These are phyloP conservation scores for Populus nigra DNA, from an alignment of 345 rosid genomes.

Conservation along the genomic window DNA sequence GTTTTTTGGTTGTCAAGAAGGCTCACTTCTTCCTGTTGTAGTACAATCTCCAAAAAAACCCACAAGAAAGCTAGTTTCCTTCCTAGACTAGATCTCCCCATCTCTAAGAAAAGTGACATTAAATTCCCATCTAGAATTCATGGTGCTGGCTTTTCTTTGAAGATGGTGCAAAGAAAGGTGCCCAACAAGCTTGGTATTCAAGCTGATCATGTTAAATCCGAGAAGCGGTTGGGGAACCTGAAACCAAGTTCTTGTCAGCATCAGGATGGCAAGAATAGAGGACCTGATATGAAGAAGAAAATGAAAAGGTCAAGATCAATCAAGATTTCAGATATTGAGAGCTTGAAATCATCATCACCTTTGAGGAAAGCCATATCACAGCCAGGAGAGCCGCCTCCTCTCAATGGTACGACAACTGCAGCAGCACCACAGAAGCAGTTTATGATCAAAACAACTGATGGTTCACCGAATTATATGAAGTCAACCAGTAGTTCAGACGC, in stretches of 20 bases:
- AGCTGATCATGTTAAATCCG: constrained; percentile 45
- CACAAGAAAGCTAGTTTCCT: constrained; percentile 18
- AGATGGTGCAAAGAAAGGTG: constrained; percentile 82
- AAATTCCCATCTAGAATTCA: constrained; percentile 1
- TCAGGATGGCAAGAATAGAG: constrained; percentile 63
- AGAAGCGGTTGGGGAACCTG: constrained; percentile 42
- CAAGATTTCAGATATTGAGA: constrained; percentile 46
- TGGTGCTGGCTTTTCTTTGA: constrained; percentile 35
- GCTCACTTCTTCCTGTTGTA: background rate
- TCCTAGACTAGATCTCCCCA: constrained; percentile 13
- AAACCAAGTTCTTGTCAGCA: constrained; percentile 43
- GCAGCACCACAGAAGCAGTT: constrained; percentile 39
- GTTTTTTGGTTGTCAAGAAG: constrained; percentile 18
- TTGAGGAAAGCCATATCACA: constrained; percentile 33
- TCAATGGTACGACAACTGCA: constrained; percentile 11
- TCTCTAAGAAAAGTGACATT: constrained; percentile 21
- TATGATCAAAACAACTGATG: constrained; percentile 26
- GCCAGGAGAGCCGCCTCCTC: constrained; percentile 46
- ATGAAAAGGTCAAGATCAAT: constrained; percentile 68
- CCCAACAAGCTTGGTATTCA: constrained; percentile 52
- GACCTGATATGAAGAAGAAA: constrained; percentile 65
- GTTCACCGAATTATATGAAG: constrained; percentile 84
- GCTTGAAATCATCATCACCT: constrained; percentile 31
- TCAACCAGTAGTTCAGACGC: constrained; percentile 81
- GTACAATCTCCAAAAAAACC: constrained; percentile 3